Evolutionary conservation across 805 yeast genomes (phyloP).

Genomic region (Starmera pachycereana): DNA sequence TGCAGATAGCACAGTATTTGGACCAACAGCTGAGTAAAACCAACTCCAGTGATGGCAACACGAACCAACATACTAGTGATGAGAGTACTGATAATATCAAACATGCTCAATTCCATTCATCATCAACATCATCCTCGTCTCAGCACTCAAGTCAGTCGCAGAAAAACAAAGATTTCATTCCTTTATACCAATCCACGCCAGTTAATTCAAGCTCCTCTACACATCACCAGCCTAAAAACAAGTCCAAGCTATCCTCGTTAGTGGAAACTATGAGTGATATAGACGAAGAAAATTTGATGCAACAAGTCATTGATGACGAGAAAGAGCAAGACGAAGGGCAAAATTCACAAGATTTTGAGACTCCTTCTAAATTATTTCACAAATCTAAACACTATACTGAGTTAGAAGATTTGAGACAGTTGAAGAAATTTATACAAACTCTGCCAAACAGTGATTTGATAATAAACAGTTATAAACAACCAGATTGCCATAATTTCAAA

Average conservation of each 20-base stretch:
- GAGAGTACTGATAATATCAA: background rate
- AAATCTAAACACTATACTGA: conserved; percentile 3
- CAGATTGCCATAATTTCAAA: background rate
- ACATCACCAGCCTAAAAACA: conserved; percentile 14
- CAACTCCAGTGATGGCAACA: background rate
- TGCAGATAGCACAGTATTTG: conserved; percentile 9
- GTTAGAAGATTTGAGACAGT: conserved; percentile 11
- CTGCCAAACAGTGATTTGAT: conserved; percentile 7
- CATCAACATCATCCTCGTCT: background rate
- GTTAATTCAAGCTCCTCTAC: conserved; percentile 5
- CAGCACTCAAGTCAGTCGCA: conserved; percentile 3
- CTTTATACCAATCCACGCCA: conserved; percentile 19
- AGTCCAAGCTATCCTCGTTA: conserved; percentile 15
- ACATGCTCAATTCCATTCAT: background rate
- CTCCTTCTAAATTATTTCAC: conserved; percentile 14
- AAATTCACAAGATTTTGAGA: conserved; percentile 1
- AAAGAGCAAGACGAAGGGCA: conserved; percentile 4
- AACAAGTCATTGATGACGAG: conserved; percentile 1
- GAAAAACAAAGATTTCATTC: conserved; percentile 11
- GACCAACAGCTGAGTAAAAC: conserved; percentile 4
- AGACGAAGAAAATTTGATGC: background rate
- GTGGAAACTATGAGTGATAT: conserved; percentile 8
- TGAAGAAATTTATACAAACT: conserved; percentile 7
- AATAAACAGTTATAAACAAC: background rate
- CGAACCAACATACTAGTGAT: background rate